Base-by-base conservation (phyloP, 1,139 yeast genomes). In the Entelexis paramagnoliae region DNA sequence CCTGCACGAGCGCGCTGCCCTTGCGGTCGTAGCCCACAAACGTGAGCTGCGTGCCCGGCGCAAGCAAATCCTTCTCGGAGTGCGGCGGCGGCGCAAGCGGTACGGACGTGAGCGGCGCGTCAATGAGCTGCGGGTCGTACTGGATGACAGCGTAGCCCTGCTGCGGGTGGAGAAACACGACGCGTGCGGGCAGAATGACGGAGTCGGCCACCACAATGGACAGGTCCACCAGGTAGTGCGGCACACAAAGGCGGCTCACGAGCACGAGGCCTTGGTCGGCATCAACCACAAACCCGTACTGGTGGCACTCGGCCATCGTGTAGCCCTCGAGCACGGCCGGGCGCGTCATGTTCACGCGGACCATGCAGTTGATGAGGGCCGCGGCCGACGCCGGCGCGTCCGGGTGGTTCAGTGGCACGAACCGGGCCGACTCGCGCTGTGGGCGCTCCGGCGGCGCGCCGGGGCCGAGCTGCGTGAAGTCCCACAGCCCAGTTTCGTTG, bases 401-500 rank as follows among this genome's bases (percentile, higher is more conserved):
- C 13, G 51, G 32, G 29, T 53, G 51, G 40, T 14, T 30, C 34
- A 56, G 32, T 4, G 56, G 53, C 26, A 50, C 46, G 44, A 56
- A 50, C 19, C 50, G 24, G 5, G 60, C 60, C 8, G 50, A 24
- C 42, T 57, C 53, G 16, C 49, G 44, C 20, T 35, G 29, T n/a
- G 48, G 51, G 24, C 65, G 64, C 36, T 49, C 50, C 10, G 52
- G 36, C 3, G 64, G 61, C 2, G 82, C 79, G 30, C 81, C 63
- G 3, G 89, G 80, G 16, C 79, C 80, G 33, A 88, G 66, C 39
- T 79, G 77, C 13, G 74, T 73, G 64, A 81, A 85, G 64, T 88
- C 95, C 96, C 96, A 89, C 32, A 87, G 66, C 3, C 97, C 96
- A 1, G 94, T 80, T 11, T 62, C 66, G 64, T 88, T 95, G 64